Evolutionary conservation across 306 rosid genomes (phyloP), one percentile per base, ranked within the genome.

Genomic region (Erythrophleum fordii): DNA sequence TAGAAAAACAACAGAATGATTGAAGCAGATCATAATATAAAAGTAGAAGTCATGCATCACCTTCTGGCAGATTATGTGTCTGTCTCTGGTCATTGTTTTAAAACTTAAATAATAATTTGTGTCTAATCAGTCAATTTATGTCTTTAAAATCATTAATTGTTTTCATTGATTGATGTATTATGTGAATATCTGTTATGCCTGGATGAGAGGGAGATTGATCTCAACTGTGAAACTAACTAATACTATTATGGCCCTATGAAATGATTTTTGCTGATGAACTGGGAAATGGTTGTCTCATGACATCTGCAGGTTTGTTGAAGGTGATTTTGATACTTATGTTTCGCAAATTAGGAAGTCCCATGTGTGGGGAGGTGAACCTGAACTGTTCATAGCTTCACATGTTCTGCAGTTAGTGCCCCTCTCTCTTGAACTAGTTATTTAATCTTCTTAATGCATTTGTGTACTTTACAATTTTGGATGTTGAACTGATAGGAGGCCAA

Each of bases 281-380:
- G 71, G 42, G 66, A 71, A 77, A 62, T 84, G 76, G 70, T 76
- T 73, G 77, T 66, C 80, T 64, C 46, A n/a, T 72, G 44, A 49
- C 70, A 68, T 79, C 51, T 78, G 81, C 82, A 95, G 99, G 99
- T 95, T 95, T 77, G 85, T 95, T 18, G 99, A 95, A 89, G 99
- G 99, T 20, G 91, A 95, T 88, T 95, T 95, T 76, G 92, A 95
- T 37, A 77, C 81, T 0, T 95, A 95, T 26, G 87, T 95, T 48
- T 90, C 94, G 9, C 87, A 93, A 75, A 93, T 95, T 68, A 88
- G 97, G 84, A 87, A 88, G 84, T 87, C 96, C 25, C 93, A 93
- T 52, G 89, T 95, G 55, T 95, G 99, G 99, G 99, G 99, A 69
- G 99, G 99, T 13, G 99, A 95, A 79, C 97, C 99, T 5, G 99